phyloP scores from a whole-genome alignment of 1,284 basidiomycete species.

The Cutaneotrichosporon sp. region DNA sequence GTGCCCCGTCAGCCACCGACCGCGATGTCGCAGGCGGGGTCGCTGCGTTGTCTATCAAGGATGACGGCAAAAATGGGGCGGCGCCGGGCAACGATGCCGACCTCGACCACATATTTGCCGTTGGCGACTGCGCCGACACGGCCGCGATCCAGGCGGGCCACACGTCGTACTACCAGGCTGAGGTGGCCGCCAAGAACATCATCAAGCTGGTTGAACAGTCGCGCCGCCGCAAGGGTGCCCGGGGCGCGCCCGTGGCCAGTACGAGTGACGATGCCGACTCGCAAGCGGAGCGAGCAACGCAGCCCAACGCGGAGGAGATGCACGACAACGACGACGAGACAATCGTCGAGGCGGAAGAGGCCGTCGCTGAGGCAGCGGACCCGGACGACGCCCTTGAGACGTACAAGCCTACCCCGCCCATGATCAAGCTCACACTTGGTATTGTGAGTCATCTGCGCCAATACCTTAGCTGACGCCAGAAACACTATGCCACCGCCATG shows the following conservation, averaged over 20 bases:
- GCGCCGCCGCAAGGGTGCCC: constrained; percentile 7
- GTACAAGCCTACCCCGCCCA: constrained; percentile 57
- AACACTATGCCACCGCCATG: constrained; percentile 52
- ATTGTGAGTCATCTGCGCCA: constrained; percentile 26
- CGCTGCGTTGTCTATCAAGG: constrained; percentile 5
- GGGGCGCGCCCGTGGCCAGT: not conserved
- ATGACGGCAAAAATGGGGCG: not conserved
- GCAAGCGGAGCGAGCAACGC: not conserved
- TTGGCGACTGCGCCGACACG: constrained; percentile 49
- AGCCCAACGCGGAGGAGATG: too few relatives aligned
- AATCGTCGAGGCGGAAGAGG: constrained; percentile 29
- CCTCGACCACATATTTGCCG: constrained; percentile 46
- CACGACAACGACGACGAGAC: constrained; percentile 11
- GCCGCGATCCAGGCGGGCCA: constrained; percentile 58
- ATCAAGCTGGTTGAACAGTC: constrained; percentile 32
- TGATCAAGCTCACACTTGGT: constrained; percentile 67
- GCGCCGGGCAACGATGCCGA: constrained; percentile 5
- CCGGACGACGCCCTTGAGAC: constrained; percentile 50
- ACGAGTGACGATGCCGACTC: not conserved
- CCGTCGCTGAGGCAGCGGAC: constrained; percentile 26
- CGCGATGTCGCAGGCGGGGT: not conserved
- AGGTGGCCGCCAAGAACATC: constrained; percentile 47
- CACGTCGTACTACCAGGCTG: constrained; percentile 60
- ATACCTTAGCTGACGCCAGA: constrained; percentile 11
- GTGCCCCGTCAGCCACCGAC: not conserved